Evolutionary conservation across 371 early-diverging fungal genomes (phyloP).

Genomic region (Neoconidiobolus thromboides): DNA sequence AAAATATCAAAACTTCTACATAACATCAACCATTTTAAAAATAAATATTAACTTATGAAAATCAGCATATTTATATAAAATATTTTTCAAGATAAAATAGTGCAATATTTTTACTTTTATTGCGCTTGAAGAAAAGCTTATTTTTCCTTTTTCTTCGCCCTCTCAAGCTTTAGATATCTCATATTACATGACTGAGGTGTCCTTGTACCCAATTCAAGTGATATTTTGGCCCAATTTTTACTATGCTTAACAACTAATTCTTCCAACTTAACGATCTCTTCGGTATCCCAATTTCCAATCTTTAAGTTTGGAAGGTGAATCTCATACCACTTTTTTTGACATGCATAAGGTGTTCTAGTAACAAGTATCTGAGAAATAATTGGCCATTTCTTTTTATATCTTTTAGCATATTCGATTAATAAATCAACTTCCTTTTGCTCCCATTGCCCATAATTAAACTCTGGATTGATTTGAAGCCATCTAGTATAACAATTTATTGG

Average conservation of each 20-base stretch:
- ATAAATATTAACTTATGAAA: no score
- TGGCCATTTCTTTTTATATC: background rate
- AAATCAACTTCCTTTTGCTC: background rate
- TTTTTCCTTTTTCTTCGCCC: no score
- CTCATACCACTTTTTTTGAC: background rate
- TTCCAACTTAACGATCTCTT: background rate
- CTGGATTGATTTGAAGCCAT: background rate
- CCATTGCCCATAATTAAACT: background rate
- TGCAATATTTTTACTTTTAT: no score
- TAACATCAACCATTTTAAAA: no score
- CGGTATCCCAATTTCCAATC: background rate
- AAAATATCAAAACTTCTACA: no score
- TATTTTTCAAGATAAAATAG: no score
- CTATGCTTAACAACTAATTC: background rate
- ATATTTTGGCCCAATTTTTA: background rate
- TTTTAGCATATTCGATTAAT: background rate
- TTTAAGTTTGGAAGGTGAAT: background rate
- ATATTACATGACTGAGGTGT: background rate
- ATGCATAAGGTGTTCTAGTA: background rate
- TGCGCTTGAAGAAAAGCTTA: no score
- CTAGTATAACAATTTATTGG: background rate
- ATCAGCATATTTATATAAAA: no score
- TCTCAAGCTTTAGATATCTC: background rate
- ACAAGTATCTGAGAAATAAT: background rate
- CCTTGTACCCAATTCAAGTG: background rate